These are phyloP conservation scores for Fagopyrum esculentum DNA, from an alignment of 148 eudicot species.

Conservation along the genomic window DNA sequence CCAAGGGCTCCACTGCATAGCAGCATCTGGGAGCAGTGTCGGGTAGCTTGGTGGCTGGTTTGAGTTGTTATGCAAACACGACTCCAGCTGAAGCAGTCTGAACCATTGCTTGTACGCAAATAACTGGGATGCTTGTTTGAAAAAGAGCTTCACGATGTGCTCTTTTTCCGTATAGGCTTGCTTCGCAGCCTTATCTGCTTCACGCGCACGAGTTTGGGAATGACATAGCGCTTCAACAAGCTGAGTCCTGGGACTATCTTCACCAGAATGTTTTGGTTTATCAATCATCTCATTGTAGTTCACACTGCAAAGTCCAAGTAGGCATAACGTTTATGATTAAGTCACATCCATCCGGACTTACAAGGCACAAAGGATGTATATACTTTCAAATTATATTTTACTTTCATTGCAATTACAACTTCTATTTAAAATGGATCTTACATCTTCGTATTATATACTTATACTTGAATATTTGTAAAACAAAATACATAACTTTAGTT, in stretches of 20 bases:
- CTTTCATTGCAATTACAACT: too few species aligned
- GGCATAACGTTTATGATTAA: not conserved
- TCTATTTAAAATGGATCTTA: too few species aligned
- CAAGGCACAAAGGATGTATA: not conserved
- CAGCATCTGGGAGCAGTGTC: slow-evolving; percentile 25
- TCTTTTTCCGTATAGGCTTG: slow-evolving; percentile 76
- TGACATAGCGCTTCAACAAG: slow-evolving; percentile 84
- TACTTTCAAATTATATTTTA: too few species aligned
- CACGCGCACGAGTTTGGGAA: slow-evolving; percentile 96
- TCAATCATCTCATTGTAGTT: slow-evolving; percentile 17
- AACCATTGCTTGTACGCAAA: slow-evolving; percentile 91
- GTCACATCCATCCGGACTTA: not conserved
- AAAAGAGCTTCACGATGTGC: slow-evolving; percentile 66
- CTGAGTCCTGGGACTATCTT: slow-evolving; percentile 49
- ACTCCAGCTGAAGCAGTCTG: slow-evolving; percentile 72
- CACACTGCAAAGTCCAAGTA: slow-evolving; percentile 13
- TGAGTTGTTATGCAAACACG: slow-evolving; percentile 38
- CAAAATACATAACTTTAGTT: not conserved
- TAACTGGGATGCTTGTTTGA: slow-evolving; percentile 77
- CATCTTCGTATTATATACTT: too few species aligned
- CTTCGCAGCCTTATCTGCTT: slow-evolving; percentile 74
- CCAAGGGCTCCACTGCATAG: slow-evolving; percentile 27
- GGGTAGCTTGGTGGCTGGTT: slow-evolving; percentile 22
- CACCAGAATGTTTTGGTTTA: slow-evolving; percentile 14
- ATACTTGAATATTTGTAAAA: too few species aligned